phyloP scores from a whole-genome alignment of 1,284 basidiomycete species.

The Ustilago cynodontis region DNA sequence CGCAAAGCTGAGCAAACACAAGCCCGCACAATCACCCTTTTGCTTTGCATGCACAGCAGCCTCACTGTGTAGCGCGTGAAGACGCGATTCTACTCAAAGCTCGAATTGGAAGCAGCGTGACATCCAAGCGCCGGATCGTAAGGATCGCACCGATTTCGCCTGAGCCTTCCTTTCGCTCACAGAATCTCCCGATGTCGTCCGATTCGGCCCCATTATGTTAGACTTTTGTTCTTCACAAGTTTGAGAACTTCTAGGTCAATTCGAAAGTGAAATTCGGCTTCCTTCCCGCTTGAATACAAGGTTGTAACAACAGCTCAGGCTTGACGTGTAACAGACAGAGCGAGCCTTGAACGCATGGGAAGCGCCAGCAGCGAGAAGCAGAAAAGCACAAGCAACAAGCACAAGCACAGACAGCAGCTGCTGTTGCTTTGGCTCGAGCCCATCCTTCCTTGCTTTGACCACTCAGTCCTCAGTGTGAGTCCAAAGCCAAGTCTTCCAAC shows the following conservation, averaged over 20 bases:
- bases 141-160: conserved; percentile 6
- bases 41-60: background rate
- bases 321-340: conserved; percentile 12
- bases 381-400: no score
- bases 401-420: no score
- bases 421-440: conserved; percentile 28
- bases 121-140: background rate
- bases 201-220: background rate
- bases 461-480: conserved; percentile 4
- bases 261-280: background rate
- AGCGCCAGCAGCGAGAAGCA: conserved; percentile 4
- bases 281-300: background rate
- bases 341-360: background rate
- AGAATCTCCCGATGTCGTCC: conserved; percentile 11
- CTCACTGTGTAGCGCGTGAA: conserved; percentile 6
- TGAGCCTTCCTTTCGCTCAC: no score
- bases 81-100: conserved; percentile 1
- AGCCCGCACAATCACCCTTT: no score
- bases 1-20: background rate
- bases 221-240: background rate
- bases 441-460: background rate
- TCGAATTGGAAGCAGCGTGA: conserved; percentile 6
- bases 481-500: conserved; percentile 24
- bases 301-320: background rate
- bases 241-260: background rate